phyloP scores from a whole-genome alignment of 345 rosid species.

The Populus ilicifolia region DNA sequence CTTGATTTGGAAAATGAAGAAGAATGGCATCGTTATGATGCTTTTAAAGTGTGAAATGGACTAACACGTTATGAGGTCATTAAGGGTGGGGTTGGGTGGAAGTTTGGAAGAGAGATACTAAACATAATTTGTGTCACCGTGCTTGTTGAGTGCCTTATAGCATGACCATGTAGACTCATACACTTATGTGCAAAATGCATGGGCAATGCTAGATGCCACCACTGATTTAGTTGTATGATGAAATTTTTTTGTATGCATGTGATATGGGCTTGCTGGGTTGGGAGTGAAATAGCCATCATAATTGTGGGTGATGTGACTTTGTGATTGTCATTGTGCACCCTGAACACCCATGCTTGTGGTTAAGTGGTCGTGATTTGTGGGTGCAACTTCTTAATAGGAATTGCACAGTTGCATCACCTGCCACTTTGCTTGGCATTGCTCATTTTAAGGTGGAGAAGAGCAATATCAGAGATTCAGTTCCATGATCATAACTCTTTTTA shows the following conservation, averaged over 20 bases:
- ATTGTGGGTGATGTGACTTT: background rate
- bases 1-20: background rate
- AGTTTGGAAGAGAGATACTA: background rate
- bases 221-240: background rate
- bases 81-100: background rate
- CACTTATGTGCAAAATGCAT: background rate
- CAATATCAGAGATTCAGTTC: background rate
- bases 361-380: background rate
- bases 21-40: background rate
- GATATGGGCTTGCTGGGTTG: background rate
- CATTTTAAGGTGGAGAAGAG: background rate
- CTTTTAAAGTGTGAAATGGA: too few relatives aligned
- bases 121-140: background rate
- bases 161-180: background rate
- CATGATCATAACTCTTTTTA: background rate
- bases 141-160: too few relatives aligned
- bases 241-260: background rate
- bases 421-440: background rate
- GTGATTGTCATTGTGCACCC: background rate
- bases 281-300: background rate
- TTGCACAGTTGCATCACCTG: background rate
- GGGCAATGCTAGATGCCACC: background rate
- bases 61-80: background rate
- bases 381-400: background rate
- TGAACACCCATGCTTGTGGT: background rate